Evolutionary conservation across 2,329 filamentous ascomycete genomes (phyloP).

Genomic region (Pseudogymnoascus sp.): DNA sequence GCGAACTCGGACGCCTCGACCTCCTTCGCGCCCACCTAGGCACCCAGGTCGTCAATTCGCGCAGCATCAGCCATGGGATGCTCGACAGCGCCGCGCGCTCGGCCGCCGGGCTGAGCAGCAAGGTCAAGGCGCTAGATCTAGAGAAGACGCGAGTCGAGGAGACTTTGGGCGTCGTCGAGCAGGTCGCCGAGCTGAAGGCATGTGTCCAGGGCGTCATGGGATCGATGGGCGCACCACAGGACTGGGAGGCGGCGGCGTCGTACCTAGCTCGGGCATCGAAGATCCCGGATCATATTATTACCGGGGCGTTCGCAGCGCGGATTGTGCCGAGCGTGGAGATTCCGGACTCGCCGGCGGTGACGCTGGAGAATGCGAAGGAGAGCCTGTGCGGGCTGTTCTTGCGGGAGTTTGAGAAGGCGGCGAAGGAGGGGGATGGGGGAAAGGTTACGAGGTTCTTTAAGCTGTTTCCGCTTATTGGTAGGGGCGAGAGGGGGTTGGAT

Average conservation of each 20-base stretch:
- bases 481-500: conserved; percentile 81
- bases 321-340: conserved; percentile 95
- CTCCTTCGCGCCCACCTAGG: conserved; percentile 81
- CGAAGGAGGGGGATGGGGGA: conserved; percentile 74
- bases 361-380: conserved; percentile 77
- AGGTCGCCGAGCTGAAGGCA: conserved; percentile 92
- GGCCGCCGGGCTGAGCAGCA: conserved; percentile 73
- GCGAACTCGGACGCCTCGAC: conserved; percentile 80
- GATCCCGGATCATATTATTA: conserved; percentile 70
- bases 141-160: conserved; percentile 89
- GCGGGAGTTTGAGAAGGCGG: conserved; percentile 89
- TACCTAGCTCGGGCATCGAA: conserved; percentile 78
- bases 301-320: conserved; percentile 78
- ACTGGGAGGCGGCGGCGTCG: conserved; percentile 93
- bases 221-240: conserved; percentile 94
- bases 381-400: conserved; percentile 85
- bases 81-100: conserved; percentile 78
- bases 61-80: conserved; percentile 82
- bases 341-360: conserved; percentile 80
- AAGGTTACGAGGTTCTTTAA: conserved; percentile 97
- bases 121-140: conserved; percentile 78
- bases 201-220: conserved; percentile 91
- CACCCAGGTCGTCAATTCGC: conserved; percentile 73
- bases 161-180: conserved; percentile 84
- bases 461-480: conserved; percentile 85